phyloP scores from a whole-genome alignment of 1,284 basidiomycete genomes.

The Ceratobasidium theobromae region DNA sequence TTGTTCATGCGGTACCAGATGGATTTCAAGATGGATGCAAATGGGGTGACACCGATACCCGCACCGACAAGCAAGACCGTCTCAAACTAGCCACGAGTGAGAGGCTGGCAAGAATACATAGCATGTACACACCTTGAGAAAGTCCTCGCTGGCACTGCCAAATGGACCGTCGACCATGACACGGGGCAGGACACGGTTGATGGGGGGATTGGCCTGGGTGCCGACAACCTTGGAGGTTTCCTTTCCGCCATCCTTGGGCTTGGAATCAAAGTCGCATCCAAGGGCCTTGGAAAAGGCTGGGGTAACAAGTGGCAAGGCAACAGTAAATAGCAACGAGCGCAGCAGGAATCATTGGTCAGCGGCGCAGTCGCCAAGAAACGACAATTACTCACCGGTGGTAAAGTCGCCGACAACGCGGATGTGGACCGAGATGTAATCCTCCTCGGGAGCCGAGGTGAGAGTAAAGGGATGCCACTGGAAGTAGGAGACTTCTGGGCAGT shows the following conservation, averaged over 20 bases:
- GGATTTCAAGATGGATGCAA: conserved; percentile 62
- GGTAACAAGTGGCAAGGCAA: background rate
- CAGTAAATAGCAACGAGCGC: background rate
- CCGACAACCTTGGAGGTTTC: conserved; percentile 62
- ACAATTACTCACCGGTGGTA: conserved; percentile 54
- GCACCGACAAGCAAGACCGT: conserved; percentile 82
- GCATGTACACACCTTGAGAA: conserved; percentile 56
- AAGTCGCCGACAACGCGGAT: conserved; percentile 87
- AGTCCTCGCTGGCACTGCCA: conserved; percentile 82
- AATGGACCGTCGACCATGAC: conserved; percentile 91
- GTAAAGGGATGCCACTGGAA: conserved; percentile 96
- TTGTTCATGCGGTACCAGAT: conserved; percentile 92
- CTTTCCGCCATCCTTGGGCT: conserved; percentile 48
- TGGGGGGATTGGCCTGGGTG: conserved; percentile 56
- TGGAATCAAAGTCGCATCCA: conserved; percentile 76
- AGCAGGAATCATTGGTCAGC: background rate
- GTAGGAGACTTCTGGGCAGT: conserved; percentile 83
- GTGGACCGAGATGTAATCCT: conserved; percentile 88
- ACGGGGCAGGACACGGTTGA: conserved; percentile 75
- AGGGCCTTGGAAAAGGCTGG: conserved; percentile 47
- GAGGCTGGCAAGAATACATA: background rate
- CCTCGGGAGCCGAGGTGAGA: conserved; percentile 84
- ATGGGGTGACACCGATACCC: conserved; percentile 91
- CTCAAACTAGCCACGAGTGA: conserved; percentile 55
- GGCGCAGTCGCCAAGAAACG: background rate